Conservation (phyloP, 225 moss, liverwort and hornwort genomes). For the Thuidium tamariscinum region DNA sequence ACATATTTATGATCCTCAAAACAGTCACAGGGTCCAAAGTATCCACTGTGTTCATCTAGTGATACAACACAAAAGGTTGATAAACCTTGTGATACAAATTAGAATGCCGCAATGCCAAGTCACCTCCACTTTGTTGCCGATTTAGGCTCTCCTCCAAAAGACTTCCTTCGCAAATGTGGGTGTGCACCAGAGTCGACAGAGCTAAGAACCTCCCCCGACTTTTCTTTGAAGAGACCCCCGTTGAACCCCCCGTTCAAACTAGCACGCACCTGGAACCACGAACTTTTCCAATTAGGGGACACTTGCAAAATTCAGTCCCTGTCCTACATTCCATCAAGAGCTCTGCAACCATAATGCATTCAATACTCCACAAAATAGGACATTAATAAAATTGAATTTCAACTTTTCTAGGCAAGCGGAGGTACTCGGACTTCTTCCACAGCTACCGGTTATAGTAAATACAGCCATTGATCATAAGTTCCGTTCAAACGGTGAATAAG, state of each 20-base stretch:
- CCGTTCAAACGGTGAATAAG: neutral
- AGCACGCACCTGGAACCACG: constrained; percentile 30
- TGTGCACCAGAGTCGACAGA: constrained; percentile 12
- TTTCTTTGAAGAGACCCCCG: constrained; percentile 29
- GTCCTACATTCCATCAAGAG: neutral
- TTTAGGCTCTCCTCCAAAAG: constrained; percentile 45
- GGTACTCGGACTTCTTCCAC: neutral
- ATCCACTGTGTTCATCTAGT: constrained; percentile 8
- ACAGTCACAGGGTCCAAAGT: constrained; percentile 6
- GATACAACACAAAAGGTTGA: constrained; percentile 15
- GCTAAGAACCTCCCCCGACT: constrained; percentile 19
- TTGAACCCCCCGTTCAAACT: constrained; percentile 37
- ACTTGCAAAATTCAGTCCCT: neutral
- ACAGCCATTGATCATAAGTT: neutral
- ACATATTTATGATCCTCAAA: constrained; percentile 14
- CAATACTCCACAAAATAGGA: neutral
- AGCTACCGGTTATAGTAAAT: neutral
- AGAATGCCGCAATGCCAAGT: constrained; percentile 4
- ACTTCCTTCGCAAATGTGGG: constrained; percentile 32
- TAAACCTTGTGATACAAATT: constrained; percentile 15
- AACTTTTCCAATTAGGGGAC: neutral
- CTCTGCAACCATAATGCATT: neutral
- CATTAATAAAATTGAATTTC: neutral
- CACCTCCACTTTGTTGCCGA: constrained; percentile 49
- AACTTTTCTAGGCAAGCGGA: neutral